Percentiles rank a stretch among this genome's conserved stretches.
Evolutionary conservation across 208 protist genomes (phyloP).

Genomic region (Phytomonas francai): DNA sequence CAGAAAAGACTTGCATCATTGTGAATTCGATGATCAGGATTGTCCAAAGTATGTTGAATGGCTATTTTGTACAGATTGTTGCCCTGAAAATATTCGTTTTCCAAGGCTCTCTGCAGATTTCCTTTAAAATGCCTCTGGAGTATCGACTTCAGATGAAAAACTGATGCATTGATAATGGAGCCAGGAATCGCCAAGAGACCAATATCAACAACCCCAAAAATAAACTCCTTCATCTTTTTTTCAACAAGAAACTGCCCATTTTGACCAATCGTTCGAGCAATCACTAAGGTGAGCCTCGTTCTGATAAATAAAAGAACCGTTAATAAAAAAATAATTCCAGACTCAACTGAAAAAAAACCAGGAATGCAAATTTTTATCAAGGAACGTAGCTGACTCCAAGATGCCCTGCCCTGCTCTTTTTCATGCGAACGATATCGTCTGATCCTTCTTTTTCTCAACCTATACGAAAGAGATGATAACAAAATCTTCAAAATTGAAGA

Average conservation of each 20-base stretch:
- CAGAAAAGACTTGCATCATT: conserved; percentile 73
- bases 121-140: conserved; percentile 56
- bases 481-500: neutral
- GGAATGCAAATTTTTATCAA: neutral
- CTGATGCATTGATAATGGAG: conserved; percentile 48
- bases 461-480: neutral
- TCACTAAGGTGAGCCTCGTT: conserved; percentile 51
- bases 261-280: conserved; percentile 42
- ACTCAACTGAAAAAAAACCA: neutral
- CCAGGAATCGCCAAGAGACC: conserved; percentile 57
- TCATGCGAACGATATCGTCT: neutral
- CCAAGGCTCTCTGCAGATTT: conserved; percentile 49
- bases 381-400: neutral
- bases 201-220: conserved; percentile 59
- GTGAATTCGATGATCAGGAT: conserved; percentile 73
- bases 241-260: conserved; percentile 55
- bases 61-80: neutral
- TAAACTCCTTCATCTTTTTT: conserved; percentile 42
- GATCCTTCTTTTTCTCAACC: neutral
- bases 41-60: conserved; percentile 30
- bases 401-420: neutral
- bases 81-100: conserved; percentile 37
- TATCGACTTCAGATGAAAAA: conserved; percentile 61
- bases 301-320: conserved; percentile 38
- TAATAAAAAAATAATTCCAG: neutral